phyloP scores from a whole-genome alignment of 1,139 yeast genomes.

The Zhuliangozyma blackwelliae region DNA sequence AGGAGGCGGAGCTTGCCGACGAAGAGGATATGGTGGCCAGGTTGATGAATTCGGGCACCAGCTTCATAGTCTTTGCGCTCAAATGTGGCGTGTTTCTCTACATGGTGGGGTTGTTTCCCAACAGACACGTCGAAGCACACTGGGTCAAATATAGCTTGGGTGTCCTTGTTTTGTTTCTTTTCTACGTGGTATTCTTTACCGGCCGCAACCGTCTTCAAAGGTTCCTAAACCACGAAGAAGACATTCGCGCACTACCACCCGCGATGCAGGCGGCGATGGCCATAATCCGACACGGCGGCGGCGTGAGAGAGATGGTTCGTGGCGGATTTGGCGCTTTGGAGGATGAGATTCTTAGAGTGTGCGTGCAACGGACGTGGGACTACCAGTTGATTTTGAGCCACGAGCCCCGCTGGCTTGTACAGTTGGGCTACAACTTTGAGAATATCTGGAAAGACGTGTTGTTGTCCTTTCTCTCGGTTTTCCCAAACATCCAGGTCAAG shows the following conservation, averaged over 20 bases:
- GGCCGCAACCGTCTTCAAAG: conserved; percentile 8
- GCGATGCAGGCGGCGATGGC: not conserved
- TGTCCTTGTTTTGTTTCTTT: conserved; percentile 5
- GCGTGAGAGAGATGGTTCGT: not conserved
- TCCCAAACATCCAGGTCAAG: conserved; percentile 16
- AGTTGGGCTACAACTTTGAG: conserved; percentile 9
- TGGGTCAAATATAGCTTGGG: conserved; percentile 9
- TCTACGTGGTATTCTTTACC: conserved; percentile 9
- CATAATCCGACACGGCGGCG: not conserved
- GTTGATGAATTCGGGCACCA: conserved; percentile 7
- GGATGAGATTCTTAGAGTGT: conserved; percentile 14
- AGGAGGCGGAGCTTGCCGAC: no score
- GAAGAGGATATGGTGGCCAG: conserved; percentile 7
- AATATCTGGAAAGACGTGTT: conserved; percentile 19
- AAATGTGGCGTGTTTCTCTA: conserved; percentile 7
- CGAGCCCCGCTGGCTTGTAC: conserved; percentile 8
- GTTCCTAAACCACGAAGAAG: not conserved
- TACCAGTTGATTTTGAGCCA: conserved; percentile 17
- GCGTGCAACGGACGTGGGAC: conserved; percentile 21
- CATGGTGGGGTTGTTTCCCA: conserved; percentile 8
- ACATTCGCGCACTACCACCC: not conserved
- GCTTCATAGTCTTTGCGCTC: conserved; percentile 4
- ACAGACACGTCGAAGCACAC: conserved; percentile 7
- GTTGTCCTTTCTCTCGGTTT: conserved; percentile 16
- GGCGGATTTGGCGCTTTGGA: conserved; percentile 2